Evolutionary conservation across 1,284 basidiomycete species (phyloP).

Genomic region (Malassezia vespertilionis): DNA sequence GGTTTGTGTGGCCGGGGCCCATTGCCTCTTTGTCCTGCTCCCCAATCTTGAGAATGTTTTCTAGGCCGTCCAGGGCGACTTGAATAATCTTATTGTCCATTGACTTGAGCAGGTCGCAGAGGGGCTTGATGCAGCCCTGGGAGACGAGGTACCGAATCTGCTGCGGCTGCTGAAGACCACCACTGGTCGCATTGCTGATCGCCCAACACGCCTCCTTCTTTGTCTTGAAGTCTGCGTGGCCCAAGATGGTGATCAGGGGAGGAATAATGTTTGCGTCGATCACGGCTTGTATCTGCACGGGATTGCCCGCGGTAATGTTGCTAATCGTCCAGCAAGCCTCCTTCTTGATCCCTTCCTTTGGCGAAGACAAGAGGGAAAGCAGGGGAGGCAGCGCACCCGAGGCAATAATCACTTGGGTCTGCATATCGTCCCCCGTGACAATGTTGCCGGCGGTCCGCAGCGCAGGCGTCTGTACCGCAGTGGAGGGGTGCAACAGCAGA

Average conservation of each 20-base stretch:
- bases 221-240: slow-evolving; percentile 97
- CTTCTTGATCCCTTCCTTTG: slow-evolving; percentile 83
- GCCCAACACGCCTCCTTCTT: slow-evolving; percentile 99
- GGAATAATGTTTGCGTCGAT: slow-evolving; percentile 72
- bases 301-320: slow-evolving; percentile 93
- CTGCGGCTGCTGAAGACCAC: slow-evolving; percentile 86
- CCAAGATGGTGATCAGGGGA: slow-evolving; percentile 94
- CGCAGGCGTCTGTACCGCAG: slow-evolving; percentile 96
- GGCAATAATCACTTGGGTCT: slow-evolving; percentile 95
- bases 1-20: slow-evolving; percentile 74
- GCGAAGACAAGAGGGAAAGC: slow-evolving; percentile 78
- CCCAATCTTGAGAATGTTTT: slow-evolving; percentile 97
- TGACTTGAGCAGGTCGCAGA: slow-evolving; percentile 87
- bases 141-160: slow-evolving; percentile 97
- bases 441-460: slow-evolving; percentile 97
- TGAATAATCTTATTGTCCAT: slow-evolving; percentile 99
- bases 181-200: slow-evolving; percentile 96
- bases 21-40: slow-evolving; percentile 82
- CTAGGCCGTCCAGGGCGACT: slow-evolving; percentile 87
- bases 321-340: slow-evolving; percentile 99
- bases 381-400: slow-evolving; percentile 89
- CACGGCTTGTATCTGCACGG: slow-evolving; percentile 82
- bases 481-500: slow-evolving; percentile 86
- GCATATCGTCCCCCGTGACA: slow-evolving; percentile 94
- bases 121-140: slow-evolving; percentile 96